Evolutionary conservation across 805 yeast species (phyloP).

Genomic region (Sungouiella blattae): DNA sequence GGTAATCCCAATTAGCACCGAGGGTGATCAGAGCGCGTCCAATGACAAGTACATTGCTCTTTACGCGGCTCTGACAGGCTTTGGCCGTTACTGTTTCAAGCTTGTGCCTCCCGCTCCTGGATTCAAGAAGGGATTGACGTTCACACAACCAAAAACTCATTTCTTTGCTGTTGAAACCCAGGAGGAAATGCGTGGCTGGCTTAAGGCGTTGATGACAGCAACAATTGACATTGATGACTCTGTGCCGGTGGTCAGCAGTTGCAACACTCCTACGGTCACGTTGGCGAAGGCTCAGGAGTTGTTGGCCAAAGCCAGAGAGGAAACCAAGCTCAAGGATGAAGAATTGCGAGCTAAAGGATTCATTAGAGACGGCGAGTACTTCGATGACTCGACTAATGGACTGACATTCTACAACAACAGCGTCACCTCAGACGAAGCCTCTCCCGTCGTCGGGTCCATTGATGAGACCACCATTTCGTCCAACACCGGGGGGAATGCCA

Average conservation of each 20-base stretch:
- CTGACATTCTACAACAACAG: constrained; percentile 11
- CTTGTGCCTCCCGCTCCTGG: constrained; percentile 98
- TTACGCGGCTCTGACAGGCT: constrained; percentile 90
- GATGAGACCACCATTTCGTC: constrained; percentile 33
- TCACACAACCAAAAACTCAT: constrained; percentile 94
- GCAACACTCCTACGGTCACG: constrained; percentile 93
- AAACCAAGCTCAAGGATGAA: constrained; percentile 54
- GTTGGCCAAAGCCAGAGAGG: constrained; percentile 78
- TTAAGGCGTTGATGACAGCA: constrained; percentile 90
- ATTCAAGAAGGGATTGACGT: constrained; percentile 87
- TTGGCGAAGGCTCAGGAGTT: constrained; percentile 82
- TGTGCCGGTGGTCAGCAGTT: constrained; percentile 87
- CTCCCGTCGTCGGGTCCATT: constrained; percentile 29
- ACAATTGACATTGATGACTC: constrained; percentile 94
- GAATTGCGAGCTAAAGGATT: constrained; percentile 44
- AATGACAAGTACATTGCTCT: constrained; percentile 84
- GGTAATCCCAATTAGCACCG: constrained; percentile 63
- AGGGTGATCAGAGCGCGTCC: constrained; percentile 40
- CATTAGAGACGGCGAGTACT: constrained; percentile 24
- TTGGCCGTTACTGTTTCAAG: constrained; percentile 91
- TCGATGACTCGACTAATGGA: constrained; percentile 4
- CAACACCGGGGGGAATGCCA: constrained; percentile 11
- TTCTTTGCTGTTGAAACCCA: constrained; percentile 91
- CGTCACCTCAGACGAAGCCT: constrained; percentile 18
- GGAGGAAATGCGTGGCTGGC: constrained; percentile 94